These are phyloP conservation scores for Oryza rufipogon DNA, from an alignment of 176 grass and related monocot genomes.

Conservation along the genomic window DNA sequence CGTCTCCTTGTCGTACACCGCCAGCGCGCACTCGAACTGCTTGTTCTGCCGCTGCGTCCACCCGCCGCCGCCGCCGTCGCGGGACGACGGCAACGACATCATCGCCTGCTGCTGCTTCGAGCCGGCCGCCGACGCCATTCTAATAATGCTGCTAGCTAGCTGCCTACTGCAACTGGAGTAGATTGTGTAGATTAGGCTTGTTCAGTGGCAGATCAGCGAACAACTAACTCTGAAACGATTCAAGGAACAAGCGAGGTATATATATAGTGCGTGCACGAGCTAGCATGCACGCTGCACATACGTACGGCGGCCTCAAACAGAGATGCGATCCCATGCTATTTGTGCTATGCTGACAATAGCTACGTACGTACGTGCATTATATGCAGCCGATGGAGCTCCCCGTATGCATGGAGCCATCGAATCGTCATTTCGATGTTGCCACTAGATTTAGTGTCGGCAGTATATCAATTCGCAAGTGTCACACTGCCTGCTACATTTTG, in stretches of 20 bases:
- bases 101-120: background rate
- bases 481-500: too few relatives aligned
- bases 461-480: too few relatives aligned
- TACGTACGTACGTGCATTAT: background rate
- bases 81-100: background rate
- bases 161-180: background rate
- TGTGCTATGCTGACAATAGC: background rate
- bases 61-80: constrained; percentile 32
- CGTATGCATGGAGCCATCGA: background rate
- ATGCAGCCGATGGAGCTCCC: background rate
- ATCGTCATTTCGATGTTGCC: background rate
- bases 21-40: constrained; percentile 74
- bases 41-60: constrained; percentile 81
- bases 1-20: constrained; percentile 65
- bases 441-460: background rate
- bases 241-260: background rate
- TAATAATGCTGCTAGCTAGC: background rate
- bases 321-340: background rate
- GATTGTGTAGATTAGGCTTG: background rate
- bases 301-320: background rate
- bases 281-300: background rate
- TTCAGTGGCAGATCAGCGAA: background rate
- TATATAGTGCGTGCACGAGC: background rate
- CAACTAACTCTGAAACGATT: background rate
- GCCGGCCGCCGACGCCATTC: constrained; percentile 10